Conservation (phyloP, 495 filamentous ascomycete genomes). For the Sabuloglossum arenarium region DNA sequence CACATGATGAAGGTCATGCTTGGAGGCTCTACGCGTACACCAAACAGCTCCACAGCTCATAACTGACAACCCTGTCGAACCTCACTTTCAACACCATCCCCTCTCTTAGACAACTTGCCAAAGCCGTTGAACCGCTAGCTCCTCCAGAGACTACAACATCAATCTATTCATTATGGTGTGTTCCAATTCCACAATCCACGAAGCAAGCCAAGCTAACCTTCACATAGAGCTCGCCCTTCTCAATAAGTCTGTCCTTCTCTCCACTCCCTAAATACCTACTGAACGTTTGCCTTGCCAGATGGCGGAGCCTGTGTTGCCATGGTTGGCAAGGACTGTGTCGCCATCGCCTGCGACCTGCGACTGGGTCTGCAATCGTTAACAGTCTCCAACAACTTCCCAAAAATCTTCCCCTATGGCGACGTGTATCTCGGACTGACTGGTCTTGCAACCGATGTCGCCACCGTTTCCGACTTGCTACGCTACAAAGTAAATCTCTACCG, state of each 20-base stretch:
- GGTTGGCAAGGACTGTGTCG: slow-evolving; percentile 98
- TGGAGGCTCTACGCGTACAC: not conserved
- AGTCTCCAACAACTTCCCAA: slow-evolving; percentile 98
- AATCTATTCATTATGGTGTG: not conserved
- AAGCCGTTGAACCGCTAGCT: not conserved
- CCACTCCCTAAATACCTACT: not conserved
- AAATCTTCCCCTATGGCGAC: slow-evolving; percentile 94
- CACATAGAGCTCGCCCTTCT: slow-evolving; percentile 53
- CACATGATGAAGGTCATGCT: not conserved
- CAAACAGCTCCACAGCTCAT: not conserved
- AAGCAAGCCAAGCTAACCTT: not conserved
- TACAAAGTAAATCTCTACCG: slow-evolving; percentile 99
- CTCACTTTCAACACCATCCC: not conserved
- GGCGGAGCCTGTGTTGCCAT: slow-evolving; percentile 93
- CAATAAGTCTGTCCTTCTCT: slow-evolving; percentile 47
- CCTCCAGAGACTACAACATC: not conserved
- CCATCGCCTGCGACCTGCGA: slow-evolving; percentile 96
- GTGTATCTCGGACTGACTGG: slow-evolving; percentile 95
- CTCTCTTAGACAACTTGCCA: not conserved
- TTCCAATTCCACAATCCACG: not conserved
- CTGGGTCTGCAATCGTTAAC: slow-evolving; percentile 93
- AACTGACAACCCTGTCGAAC: not conserved
- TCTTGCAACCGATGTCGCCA: slow-evolving; percentile 85
- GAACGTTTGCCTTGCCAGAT: slow-evolving; percentile 30
- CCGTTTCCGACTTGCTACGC: slow-evolving; percentile 91